Base-by-base conservation (phyloP, 169 alveolate genomes). In the Babesia ovis region DNA sequence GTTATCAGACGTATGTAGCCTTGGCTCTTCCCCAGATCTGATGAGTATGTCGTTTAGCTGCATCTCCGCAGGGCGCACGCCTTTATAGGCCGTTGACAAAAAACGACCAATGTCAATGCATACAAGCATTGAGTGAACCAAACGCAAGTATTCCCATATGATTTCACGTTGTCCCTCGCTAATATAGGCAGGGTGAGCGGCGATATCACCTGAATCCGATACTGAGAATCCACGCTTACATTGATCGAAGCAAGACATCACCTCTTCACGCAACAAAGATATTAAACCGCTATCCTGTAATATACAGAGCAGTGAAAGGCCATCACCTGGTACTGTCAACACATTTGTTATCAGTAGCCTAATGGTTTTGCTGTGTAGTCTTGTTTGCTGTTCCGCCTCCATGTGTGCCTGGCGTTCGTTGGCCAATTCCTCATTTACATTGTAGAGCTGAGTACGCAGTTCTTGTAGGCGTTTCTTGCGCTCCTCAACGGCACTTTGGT, bases 141-240 rank as follows among this genome's bases (percentile, higher is more conserved):
- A 32, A 12, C 89, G 76, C 34, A 81, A 57, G 45, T 62, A 64
- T 14, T 81, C 83, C 89, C 89, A 81, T 6, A 81, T 34, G 16
- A n/a, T 42, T 16, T 50, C 68, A 5, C 83, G 66, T 56, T 79
- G 82, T 20, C 34, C 42, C 53, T 79, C 80, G 20, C 68, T 62
- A 9, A 79, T 35, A 42, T 77, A 77, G 12, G 79, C 61, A 12
- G 85, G 74, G 54, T 45, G 61, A 27, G 61, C 41, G 54, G 6
- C 48, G 6, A 72, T 45, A 18, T 42, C 45, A 9, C 48, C 79
- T 14, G 20, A 5, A 18, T 57, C 66, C n/a, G 74, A 60, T 0
- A 72, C 74, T 9, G 57, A 35, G 68, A 72, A 72, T 8, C 57
- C 72, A 16, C 66, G 62, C 34, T 72, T 57, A 48, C 72, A 60